Evolutionary conservation across 2,329 filamentous ascomycete genomes (phyloP), one percentile per base, ranked within the genome.

Genomic region (Sordariomycetes sp.): DNA sequence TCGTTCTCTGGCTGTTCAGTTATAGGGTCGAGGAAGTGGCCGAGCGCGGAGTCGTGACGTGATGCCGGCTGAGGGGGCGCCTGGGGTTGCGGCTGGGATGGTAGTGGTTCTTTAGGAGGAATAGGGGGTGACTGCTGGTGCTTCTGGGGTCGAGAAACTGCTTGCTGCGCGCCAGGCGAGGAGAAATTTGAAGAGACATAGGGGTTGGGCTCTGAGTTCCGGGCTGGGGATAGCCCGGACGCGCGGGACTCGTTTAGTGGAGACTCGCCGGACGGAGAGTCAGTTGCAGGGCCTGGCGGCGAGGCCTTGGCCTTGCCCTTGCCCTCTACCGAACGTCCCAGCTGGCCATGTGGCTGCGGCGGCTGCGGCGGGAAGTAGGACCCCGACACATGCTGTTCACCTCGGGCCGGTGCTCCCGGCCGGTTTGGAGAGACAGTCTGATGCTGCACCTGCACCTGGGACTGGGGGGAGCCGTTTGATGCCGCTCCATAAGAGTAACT

Each of bases 281-380:
- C 8, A 8, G 28, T 8, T 4, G 28, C 4, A 4, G 4, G 28
- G 28, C 28, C 8, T 4, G 28, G 28, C 28, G 28, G 28, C 28
- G 28, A 32, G 28, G 28, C 28, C 8, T 8, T 20, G 2, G 2
- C 46, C 20, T 24, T 50, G n/a, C 20, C 24, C 55, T 20, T 43
- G 22, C 24, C 55, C 18, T 20, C n/a, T 7, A 34, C 24, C 6
- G 55, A 43, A 16, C 34, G 32, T 1, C 3, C n/a, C n/a, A 37
- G 8, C 24, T 35, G 53, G 5, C 40, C 32, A 22, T 4, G 52
- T 25, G 52, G 22, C 52, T 10, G 20, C 12, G 24, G 18, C 7
- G 35, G 24, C 25, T 58, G 56, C 3, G 51, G 56, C n/a, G 56
- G 56, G 28, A 58, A 58, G 56, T 58, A 58, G 10, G 56, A 58